Evolutionary conservation across 129 eudicot genomes (phyloP).

Genomic region (Tagetes erecta): DNA sequence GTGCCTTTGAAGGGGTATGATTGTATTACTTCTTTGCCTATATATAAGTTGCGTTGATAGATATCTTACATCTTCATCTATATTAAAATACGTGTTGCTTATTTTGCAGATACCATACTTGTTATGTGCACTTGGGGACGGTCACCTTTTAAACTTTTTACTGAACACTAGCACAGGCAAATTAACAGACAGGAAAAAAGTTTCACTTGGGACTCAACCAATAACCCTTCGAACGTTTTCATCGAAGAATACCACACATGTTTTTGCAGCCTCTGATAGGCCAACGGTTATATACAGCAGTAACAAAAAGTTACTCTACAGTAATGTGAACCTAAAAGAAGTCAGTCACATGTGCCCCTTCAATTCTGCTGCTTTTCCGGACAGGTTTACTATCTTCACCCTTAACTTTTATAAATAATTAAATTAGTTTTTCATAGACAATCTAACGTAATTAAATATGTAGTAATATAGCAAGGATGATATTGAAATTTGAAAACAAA

Average conservation of each 20-base stretch:
- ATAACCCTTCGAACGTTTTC: constrained; percentile 84
- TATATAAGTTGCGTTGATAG: background rate
- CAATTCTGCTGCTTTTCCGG: constrained; percentile 95
- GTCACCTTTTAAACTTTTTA: constrained; percentile 83
- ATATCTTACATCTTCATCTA: background rate
- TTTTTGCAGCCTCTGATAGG: constrained; percentile 95
- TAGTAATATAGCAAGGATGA: background rate
- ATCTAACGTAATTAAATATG: background rate
- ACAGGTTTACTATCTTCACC: constrained; percentile 42
- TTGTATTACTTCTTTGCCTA: background rate
- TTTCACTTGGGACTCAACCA: constrained; percentile 92
- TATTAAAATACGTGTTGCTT: constrained; percentile 5
- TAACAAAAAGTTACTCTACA: constrained; percentile 88
- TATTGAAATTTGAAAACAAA: background rate
- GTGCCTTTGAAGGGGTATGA: constrained; percentile 96
- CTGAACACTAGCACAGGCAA: constrained; percentile 69
- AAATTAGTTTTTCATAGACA: background rate
- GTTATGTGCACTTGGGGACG: constrained; percentile 98
- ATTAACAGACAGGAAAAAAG: constrained; percentile 84
- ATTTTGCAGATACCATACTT: constrained; percentile 75
- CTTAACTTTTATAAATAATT: background rate
- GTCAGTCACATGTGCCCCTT: constrained; percentile 98
- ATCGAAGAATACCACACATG: constrained; percentile 84
- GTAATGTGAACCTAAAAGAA: constrained; percentile 96
- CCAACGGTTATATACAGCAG: constrained; percentile 98